These are phyloP conservation scores for Begonia peltatifolia DNA, from an alignment of 306 rosid species.

Conservation along the genomic window DNA sequence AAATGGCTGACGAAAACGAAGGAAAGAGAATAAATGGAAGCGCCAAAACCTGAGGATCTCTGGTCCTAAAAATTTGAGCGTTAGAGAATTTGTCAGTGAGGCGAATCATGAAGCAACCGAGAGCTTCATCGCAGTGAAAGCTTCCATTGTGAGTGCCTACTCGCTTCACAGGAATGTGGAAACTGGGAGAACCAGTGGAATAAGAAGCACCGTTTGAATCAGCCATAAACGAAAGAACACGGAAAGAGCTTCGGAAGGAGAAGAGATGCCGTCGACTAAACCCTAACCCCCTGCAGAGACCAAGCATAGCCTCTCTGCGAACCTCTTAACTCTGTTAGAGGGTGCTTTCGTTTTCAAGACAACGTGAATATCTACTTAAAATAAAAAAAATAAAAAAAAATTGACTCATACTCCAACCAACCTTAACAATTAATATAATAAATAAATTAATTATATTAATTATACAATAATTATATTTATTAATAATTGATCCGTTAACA, in stretches of 20 bases:
- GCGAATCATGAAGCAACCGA: slow-evolving; percentile 99
- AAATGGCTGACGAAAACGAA: not conserved
- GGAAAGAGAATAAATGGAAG: not conserved
- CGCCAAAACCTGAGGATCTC: slow-evolving; percentile 56
- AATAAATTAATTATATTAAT: no score
- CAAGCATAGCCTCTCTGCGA: slow-evolving; percentile 10
- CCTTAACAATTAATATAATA: no score
- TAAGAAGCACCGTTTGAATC: slow-evolving; percentile 10
- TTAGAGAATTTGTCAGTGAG: slow-evolving; percentile 51
- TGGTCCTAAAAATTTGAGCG: slow-evolving; percentile 72
- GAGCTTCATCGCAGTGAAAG: slow-evolving; percentile 98
- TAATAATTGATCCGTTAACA: no score
- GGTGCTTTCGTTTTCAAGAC: no score
- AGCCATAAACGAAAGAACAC: slow-evolving; percentile 17
- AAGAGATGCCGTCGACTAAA: slow-evolving; percentile 3
- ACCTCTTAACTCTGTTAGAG: not conserved
- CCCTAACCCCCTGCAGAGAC: slow-evolving; percentile 12
- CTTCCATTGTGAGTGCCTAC: slow-evolving; percentile 94
- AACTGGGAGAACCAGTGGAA: slow-evolving; percentile 21
- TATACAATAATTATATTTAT: no score
- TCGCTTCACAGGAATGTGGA: slow-evolving; percentile 35
- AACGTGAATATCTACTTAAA: no score
- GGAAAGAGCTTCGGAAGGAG: slow-evolving; percentile 6
- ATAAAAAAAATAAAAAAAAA: no score
- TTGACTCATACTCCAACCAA: no score